Base-by-base conservation (phyloP, 257 asterid species). In the Capsicum baccatum region DNA sequence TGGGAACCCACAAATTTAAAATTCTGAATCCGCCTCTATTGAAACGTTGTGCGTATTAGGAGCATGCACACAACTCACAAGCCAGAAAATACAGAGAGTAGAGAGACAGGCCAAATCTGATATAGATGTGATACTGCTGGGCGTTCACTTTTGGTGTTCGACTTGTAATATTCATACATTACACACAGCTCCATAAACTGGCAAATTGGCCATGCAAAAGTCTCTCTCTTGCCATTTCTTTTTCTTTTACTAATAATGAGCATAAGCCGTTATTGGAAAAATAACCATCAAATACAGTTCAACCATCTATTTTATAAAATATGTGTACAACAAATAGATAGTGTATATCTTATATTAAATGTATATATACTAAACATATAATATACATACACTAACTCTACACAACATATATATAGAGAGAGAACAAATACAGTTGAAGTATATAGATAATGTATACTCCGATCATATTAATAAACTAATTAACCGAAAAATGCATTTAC, bases 51-150 rank as follows among this genome's bases (percentile, higher is more conserved):
- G 86, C 35, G 83, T 76, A 84, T 83, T 57, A 83, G 84, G 37
- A 84, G 39, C 86, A 85, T 76, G 90, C 92, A 88, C 88, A 78
- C 91, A 88, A 91, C 92, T 80, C 83, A 83, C 60, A 73, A 58
- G 17, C 14, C 81, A 76, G 4, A 21, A 17, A 47, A 48, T 12
- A 50, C 5, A 52, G 17, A 55, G 19, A 76, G 63, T 1, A 21
- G 19, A 76, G 63, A 76, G 83, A 44, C 79, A 54, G 16, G 2
- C 50, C 54, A 37, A 84, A 71, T 33, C 19, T 84, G 91, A 89
- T 90, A 80, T 83, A 50, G 94, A 89, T 90, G 92, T 85, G 89
- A 52, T 52, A n/a, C 56, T 81, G 26, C 60, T 81, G 73, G 42
- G 76, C 74, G 50, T 76, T n/a, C 17, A 57, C 80, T 67, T 84